Evolutionary conservation across 73 alveolate species (phyloP).

Genomic region (Paramecium primaurelia): DNA sequence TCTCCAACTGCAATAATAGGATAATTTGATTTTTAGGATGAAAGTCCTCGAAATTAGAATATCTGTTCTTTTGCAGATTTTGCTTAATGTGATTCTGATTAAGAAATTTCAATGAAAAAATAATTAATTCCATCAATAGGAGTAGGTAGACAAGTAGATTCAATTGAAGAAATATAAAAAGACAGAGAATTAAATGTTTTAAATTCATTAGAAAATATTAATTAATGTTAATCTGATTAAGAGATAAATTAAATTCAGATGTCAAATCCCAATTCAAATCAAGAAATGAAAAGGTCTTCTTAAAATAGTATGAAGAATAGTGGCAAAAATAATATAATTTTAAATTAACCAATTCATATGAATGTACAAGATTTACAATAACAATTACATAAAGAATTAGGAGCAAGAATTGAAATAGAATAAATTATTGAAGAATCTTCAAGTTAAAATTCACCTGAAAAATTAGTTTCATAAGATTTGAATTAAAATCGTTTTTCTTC

Average conservation of each 20-base stretch:
- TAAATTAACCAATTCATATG: neutral
- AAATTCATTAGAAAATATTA: neutral
- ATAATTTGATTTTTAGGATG: neutral
- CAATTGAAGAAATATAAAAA: conserved; percentile 16
- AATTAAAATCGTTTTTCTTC: neutral
- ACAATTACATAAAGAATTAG: neutral
- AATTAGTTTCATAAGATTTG: neutral
- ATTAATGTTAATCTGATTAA: neutral
- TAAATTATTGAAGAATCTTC: neutral
- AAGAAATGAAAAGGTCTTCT: neutral
- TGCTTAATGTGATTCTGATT: conserved; percentile 16
- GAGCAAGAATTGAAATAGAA: neutral
- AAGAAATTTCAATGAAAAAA: neutral
- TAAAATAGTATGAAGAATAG: neutral
- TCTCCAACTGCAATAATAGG: neutral
- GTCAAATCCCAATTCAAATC: neutral
- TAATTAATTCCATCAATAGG: neutral
- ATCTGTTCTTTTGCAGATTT: neutral
- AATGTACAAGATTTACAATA: neutral
- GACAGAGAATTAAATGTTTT: neutral
- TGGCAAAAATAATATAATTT: neutral
- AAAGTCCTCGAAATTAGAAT: neutral
- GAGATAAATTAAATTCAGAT: neutral
- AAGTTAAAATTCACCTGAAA: neutral
- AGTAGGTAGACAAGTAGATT: neutral